A percentile compares a stretch with the other conserved stretches of the same genome.
Evolutionary conservation across 1,284 basidiomycete species (phyloP).

Genomic region (Pascua sp.): DNA sequence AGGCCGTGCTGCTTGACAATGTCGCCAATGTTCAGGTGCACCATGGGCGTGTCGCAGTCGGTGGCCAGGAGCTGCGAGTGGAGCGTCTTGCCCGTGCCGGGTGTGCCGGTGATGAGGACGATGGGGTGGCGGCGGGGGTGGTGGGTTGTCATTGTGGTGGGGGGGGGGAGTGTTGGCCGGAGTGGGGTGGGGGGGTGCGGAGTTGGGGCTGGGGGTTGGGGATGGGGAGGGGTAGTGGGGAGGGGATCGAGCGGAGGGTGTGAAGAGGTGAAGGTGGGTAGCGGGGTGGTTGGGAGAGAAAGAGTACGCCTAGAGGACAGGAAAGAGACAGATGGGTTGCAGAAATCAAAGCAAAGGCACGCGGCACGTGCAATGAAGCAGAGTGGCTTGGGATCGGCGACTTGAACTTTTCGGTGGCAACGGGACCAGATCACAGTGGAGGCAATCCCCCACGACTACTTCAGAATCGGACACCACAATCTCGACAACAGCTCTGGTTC

Average conservation of each 20-base stretch:
- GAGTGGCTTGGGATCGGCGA: not conserved
- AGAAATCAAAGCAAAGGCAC: too few species aligned
- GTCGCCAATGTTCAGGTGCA: slow-evolving; percentile 83
- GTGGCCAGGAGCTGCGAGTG: slow-evolving; percentile 71
- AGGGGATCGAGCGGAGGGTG: too few species aligned
- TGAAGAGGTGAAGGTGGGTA: not conserved
- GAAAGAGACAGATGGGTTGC: too few species aligned
- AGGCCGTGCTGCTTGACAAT: slow-evolving; percentile 79
- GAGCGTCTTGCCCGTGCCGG: slow-evolving; percentile 75
- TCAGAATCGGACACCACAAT: too few species aligned
- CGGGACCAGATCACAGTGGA: not conserved
- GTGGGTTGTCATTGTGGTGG: slow-evolving; percentile 49
- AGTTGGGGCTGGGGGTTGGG: too few species aligned
- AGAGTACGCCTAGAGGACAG: too few species aligned
- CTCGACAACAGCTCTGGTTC: too few species aligned
- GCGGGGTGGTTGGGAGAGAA: too few species aligned
- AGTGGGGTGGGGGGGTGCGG: too few species aligned
- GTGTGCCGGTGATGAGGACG: slow-evolving; percentile 83
- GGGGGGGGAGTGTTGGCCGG: not conserved
- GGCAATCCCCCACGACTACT: too few species aligned
- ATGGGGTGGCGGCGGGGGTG: slow-evolving; percentile 59
- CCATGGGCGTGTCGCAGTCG: slow-evolving; percentile 58
- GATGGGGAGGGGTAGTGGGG: not conserved
- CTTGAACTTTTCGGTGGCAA: slow-evolving; percentile 10
- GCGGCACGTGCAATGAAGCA: not conserved